A percentile compares a stretch with the other conserved stretches of the same genome.
phyloP scores from a whole-genome alignment of 73 alveolate species.

The Tetrahymena thermophila region DNA sequence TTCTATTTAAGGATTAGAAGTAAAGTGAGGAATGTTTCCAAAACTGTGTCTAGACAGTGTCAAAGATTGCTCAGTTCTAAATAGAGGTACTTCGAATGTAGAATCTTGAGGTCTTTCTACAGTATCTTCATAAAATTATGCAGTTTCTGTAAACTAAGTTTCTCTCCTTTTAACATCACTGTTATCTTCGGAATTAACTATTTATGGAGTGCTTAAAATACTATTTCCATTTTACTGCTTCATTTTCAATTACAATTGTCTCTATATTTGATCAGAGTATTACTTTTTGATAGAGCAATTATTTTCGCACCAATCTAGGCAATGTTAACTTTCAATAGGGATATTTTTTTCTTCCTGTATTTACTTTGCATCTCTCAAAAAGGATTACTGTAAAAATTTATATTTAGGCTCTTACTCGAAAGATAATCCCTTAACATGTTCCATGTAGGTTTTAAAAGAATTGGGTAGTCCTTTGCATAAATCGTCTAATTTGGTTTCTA shows the following conservation, averaged over 20 bases:
- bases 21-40: neutral
- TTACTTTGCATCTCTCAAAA: neutral
- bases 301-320: slow-evolving; percentile 40
- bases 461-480: slow-evolving; percentile 21
- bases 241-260: neutral
- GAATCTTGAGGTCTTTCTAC: neutral
- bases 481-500: slow-evolving; percentile 15
- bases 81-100: neutral
- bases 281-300: neutral
- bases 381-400: neutral
- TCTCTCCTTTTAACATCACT: neutral
- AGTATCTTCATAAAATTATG: neutral
- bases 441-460: slow-evolving; percentile 2
- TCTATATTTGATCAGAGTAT: neutral
- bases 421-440: slow-evolving; percentile 11
- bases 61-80: neutral
- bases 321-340: neutral
- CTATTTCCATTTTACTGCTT: neutral
- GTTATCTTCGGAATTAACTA: neutral
- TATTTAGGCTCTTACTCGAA: slow-evolving; percentile 27
- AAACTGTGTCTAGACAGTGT: neutral
- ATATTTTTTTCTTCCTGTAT: neutral
- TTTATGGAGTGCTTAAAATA: neutral
- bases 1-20: neutral
- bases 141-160: neutral